Evolutionary conservation across 192 early-diverging fungal genomes (phyloP).

Genomic region (Linnemannia exigua): DNA sequence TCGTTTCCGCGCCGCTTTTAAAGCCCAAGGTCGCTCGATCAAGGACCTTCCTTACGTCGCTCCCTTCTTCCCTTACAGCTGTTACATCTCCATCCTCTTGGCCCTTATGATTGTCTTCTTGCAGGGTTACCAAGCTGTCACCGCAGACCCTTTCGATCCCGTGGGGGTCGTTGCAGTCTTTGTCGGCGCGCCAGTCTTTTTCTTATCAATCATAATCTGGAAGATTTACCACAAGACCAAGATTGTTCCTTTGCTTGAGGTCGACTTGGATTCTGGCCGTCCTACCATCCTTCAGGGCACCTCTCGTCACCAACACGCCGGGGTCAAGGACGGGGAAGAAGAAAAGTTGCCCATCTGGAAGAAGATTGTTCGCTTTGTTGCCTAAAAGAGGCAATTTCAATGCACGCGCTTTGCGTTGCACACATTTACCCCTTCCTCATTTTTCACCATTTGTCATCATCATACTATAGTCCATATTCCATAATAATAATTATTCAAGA

Average conservation of each 20-base stretch:
- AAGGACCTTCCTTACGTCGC: slow-evolving; percentile 81
- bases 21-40: slow-evolving; percentile 75
- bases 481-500: background rate
- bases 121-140: slow-evolving; percentile 72
- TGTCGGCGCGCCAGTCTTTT: slow-evolving; percentile 74
- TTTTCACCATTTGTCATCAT: background rate
- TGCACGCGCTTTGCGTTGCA: background rate
- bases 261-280: slow-evolving; percentile 68
- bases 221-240: slow-evolving; percentile 73
- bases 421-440: background rate
- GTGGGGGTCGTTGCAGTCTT: slow-evolving; percentile 73
- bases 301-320: background rate
- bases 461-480: background rate
- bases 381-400: slow-evolving; percentile 10
- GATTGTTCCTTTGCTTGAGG: slow-evolving; percentile 69
- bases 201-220: slow-evolving; percentile 73
- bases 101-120: slow-evolving; percentile 72
- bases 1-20: slow-evolving; percentile 87
- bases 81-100: slow-evolving; percentile 76
- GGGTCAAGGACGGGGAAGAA: background rate
- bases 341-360: slow-evolving; percentile 29
- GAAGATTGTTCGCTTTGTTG: slow-evolving; percentile 30
- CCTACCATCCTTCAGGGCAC: slow-evolving; percentile 33
- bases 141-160: slow-evolving; percentile 64
- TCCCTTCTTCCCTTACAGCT: slow-evolving; percentile 81